phyloP scores from a whole-genome alignment of 2,329 filamentous ascomycete genomes.

The Hortaea werneckii region DNA sequence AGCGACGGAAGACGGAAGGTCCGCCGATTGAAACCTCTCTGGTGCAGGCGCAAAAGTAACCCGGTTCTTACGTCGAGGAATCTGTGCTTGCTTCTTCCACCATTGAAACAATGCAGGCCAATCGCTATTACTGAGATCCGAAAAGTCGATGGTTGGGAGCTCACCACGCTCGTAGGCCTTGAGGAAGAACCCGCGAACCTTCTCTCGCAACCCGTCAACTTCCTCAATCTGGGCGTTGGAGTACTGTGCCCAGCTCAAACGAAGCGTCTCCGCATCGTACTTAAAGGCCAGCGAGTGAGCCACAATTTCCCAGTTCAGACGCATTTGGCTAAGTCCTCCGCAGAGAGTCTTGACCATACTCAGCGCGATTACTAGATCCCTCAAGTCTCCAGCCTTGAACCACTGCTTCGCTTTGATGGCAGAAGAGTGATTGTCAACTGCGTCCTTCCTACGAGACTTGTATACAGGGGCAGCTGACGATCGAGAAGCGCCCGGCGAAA shows the following conservation, averaged over 20 bases:
- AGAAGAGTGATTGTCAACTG: background rate
- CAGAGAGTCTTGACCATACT: slow-evolving; percentile 23
- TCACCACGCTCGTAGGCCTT: slow-evolving; percentile 54
- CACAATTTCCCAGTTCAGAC: slow-evolving; percentile 32
- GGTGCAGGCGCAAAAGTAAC: background rate
- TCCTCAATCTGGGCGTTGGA: slow-evolving; percentile 12
- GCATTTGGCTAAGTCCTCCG: slow-evolving; percentile 26
- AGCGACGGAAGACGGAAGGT: background rate
- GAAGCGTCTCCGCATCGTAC: slow-evolving; percentile 28
- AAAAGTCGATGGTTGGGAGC: slow-evolving; percentile 52
- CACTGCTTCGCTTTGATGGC: background rate
- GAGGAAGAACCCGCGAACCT: slow-evolving; percentile 57
- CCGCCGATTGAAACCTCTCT: background rate
- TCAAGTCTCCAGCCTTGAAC: slow-evolving; percentile 10
- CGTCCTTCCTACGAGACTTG: background rate
- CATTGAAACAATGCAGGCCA: slow-evolving; percentile 59
- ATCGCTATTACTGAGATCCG: slow-evolving; percentile 55
- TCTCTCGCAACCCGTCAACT: slow-evolving; percentile 43
- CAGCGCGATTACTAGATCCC: slow-evolving; percentile 23
- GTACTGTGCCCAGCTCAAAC: slow-evolving; percentile 27
- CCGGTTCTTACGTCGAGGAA: background rate
- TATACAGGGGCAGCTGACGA: background rate
- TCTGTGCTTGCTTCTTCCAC: slow-evolving; percentile 22
- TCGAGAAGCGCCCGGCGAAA: no score
- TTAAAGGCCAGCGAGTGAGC: slow-evolving; percentile 29